Evolutionary conservation across 345 rosid genomes (phyloP), one percentile per base, ranked within the genome.

Genomic region (Eucalyptus pauciflora): DNA sequence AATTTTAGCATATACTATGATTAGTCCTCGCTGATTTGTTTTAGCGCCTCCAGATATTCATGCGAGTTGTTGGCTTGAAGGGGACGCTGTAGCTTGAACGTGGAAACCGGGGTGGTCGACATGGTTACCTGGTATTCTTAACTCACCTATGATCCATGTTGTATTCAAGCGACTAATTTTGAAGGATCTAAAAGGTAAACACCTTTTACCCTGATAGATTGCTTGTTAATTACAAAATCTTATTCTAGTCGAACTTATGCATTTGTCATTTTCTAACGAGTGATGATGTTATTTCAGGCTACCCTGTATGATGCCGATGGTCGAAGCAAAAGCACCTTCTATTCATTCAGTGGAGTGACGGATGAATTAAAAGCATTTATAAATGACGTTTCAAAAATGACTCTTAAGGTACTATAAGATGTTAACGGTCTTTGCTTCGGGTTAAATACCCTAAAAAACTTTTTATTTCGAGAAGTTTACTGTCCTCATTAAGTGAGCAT

Each of bases 31-130:
- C 92, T 93, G 81, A 92, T 87, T 85, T 33, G 86, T 45, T 79
- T 87, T 87, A 5, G 85, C 52, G 50, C 83, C 50, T 91, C 79
- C 85, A 97, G 99, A 93, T 95, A 92, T 88, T 94, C 25, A 96
- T 99, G 99, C 93, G 98, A 92, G 95, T 97, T 45, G 99, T 96
- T 88, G 99, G 99, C 89, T 88, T 94, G 86, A 96, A 96, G 91
- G 99, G 99, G 89, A 95, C 99, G 1, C 90, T 96, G 90, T 97
- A 97, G 94, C 87, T 97, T 86, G 98, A 96, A 93, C 97, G 99
- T 83, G 98, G 98, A 88, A 92, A 88, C 64, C 92, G 93, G 91
- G 95, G 93, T 80, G 99, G 99, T 62, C 88, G 81, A 85, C 99
- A 96, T 86, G 99, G 99, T 90, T 97, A 97, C 92, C 13, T 91